A percentile compares a stretch with the other conserved stretches of the same genome.
These are phyloP conservation scores for Annulohypoxylon stygium DNA, from an alignment of 495 filamentous ascomycete genomes.

Conservation along the genomic window DNA sequence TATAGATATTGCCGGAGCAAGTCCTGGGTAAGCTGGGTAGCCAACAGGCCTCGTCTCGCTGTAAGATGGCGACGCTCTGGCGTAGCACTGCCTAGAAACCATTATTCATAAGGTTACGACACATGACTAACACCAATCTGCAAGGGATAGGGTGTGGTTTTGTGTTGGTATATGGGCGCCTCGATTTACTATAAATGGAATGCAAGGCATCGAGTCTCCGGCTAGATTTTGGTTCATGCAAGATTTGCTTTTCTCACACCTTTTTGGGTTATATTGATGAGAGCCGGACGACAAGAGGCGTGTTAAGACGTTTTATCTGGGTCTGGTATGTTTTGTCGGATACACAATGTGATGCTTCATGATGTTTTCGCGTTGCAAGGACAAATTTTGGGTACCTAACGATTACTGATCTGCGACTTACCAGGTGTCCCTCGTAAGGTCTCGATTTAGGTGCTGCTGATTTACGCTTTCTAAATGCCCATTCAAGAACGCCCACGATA, in stretches of 20 bases:
- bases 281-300: neutral
- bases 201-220: neutral
- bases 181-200: neutral
- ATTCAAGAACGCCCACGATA: neutral
- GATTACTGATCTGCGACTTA: neutral
- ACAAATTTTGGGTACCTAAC: neutral
- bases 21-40: neutral
- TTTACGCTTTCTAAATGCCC: neutral
- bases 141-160: neutral
- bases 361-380: neutral
- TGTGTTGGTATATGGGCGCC: neutral
- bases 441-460: neutral
- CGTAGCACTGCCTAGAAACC: constrained; percentile 20
- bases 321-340: neutral
- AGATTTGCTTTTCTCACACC: neutral
- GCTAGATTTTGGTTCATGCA: neutral
- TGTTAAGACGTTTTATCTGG: neutral
- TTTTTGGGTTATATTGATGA: neutral
- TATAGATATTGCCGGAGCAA: constrained; percentile 14
- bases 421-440: neutral
- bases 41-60: constrained; percentile 16
- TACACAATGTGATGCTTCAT: neutral
- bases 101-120: constrained; percentile 37
- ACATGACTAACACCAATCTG: constrained; percentile 32
- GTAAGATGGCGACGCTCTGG: constrained; percentile 13